Conservation (phyloP, 805 yeast species). For the Schizosaccharomyces japonicus region DNA sequence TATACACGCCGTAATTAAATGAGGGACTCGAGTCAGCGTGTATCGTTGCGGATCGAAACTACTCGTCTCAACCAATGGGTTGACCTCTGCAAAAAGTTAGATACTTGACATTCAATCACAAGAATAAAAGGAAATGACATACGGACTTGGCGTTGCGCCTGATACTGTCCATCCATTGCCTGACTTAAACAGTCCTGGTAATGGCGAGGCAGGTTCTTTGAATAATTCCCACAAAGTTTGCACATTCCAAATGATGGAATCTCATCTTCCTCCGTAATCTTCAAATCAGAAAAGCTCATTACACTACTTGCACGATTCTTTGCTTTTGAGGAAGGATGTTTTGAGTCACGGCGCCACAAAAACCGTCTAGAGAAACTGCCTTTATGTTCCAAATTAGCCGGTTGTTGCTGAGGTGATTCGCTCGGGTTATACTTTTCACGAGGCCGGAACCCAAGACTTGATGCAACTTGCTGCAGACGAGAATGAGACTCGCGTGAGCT, state of each 20-base stretch:
- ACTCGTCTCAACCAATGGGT: too few species aligned
- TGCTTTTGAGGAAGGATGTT: too few species aligned
- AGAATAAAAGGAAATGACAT: background rate
- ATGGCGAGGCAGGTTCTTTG: background rate
- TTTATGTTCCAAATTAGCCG: background rate
- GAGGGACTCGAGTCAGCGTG: constrained; percentile 22
- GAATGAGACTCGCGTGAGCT: background rate
- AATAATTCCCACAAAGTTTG: background rate
- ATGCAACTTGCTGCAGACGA: background rate
- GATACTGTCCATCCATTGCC: background rate
- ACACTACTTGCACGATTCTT: too few species aligned
- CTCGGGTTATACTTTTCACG: background rate
- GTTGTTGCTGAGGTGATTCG: background rate
- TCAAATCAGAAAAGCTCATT: too few species aligned
- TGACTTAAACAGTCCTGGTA: background rate
- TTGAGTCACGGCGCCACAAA: background rate
- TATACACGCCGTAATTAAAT: constrained; percentile 46
- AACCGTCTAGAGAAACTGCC: background rate
- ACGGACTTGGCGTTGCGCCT: background rate
- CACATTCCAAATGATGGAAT: background rate
- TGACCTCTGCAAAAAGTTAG: too few species aligned
- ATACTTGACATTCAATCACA: background rate
- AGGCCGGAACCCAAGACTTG: constrained; percentile 1
- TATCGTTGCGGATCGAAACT: background rate
- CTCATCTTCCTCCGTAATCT: background rate